A percentile compares a stretch with the other conserved stretches of the same genome.
Evolutionary conservation across 192 early-diverging fungal species (phyloP).

Genomic region (Coemansia sp.): DNA sequence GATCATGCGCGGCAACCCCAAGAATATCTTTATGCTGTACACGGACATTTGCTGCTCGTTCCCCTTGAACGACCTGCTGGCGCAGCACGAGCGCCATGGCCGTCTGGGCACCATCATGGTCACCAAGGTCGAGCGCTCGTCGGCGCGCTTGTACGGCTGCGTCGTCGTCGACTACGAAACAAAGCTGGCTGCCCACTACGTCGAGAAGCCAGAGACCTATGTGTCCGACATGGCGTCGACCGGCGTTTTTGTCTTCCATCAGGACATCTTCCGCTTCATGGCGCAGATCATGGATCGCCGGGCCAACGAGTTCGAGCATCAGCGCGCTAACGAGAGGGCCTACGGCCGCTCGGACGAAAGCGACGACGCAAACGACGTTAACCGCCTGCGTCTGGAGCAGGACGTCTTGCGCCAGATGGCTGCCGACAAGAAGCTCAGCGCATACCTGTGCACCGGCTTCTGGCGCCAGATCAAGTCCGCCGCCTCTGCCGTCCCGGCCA

Average conservation of each 20-base stretch:
- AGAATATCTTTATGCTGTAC: constrained; percentile 94
- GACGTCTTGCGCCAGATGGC: constrained; percentile 88
- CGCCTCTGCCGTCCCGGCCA: constrained; percentile 89
- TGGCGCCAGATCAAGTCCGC: constrained; percentile 98
- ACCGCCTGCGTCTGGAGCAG: constrained; percentile 81
- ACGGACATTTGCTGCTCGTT: constrained; percentile 95
- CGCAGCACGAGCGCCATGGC: constrained; percentile 77
- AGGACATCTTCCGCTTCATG: constrained; percentile 84
- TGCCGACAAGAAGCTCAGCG: constrained; percentile 78
- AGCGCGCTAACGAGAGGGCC: constrained; percentile 56
- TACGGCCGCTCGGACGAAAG: constrained; percentile 45
- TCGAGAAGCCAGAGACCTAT: constrained; percentile 96
- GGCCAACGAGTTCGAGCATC: constrained; percentile 42
- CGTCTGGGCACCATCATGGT: constrained; percentile 87
- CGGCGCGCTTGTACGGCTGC: constrained; percentile 87
- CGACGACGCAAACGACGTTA: constrained; percentile 56
- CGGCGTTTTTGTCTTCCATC: constrained; percentile 92
- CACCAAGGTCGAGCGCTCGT: constrained; percentile 77
- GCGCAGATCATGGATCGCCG: constrained; percentile 71
- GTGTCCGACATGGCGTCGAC: constrained; percentile 93
- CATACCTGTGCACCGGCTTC: constrained; percentile 80
- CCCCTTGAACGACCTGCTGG: constrained; percentile 83
- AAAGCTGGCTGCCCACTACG: constrained; percentile 91
- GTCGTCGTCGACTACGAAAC: constrained; percentile 87
- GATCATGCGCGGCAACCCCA: constrained; percentile 85